Evolutionary conservation across 495 filamentous ascomycete species (phyloP), one percentile per base, ranked within the genome.

Genomic region (Penicillium daleae): DNA sequence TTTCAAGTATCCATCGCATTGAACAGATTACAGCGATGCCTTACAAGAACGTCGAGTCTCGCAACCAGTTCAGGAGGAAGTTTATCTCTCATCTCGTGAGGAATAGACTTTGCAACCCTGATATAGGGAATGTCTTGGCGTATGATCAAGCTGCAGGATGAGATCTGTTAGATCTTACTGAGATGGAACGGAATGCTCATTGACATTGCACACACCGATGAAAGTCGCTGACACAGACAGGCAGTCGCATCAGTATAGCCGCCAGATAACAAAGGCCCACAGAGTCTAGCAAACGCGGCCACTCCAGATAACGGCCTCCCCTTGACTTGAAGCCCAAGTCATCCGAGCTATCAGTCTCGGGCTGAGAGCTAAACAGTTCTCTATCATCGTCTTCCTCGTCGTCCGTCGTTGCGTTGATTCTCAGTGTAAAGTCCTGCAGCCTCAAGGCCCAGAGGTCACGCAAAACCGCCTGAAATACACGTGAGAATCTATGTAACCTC

Each of bases 391-490:
- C 65, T 15, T 73, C 67, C 26, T 75, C 70, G 17, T 66, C 65
- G 27, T 70, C 74, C 24, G 76, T 76, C 26, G 64, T 69, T n/a
- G 68, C 68, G 49, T 74, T 74, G 39, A 80, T 76, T 56, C 74
- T 78, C 21, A 63, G 60, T 19, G 80, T 67, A 40, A 85, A 79
- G 37, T 72, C 79, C 37, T 83, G 81, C 33, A 92, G 74, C 37
- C 87, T 84, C 6, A 91, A 76, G 37, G 83, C 79, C 89, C 89
- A 92, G n/a, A 92, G 80, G 74, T 90, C 87, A 37, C 80, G 83
- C 37, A 90, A 80, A 8, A 90, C 74, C 33, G 66, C 67, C 86
- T 82, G 31, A 76, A 27, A 26, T 13, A 22, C 37, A 22, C 33
- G 24, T 32, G 15, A 58, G 33, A 8, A 32, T 24, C 21, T 8